Percentiles rank a stretch among this genome's conserved stretches.
Conservation (phyloP, 2,329 filamentous ascomycete genomes). For the Xylariales sp. region DNA sequence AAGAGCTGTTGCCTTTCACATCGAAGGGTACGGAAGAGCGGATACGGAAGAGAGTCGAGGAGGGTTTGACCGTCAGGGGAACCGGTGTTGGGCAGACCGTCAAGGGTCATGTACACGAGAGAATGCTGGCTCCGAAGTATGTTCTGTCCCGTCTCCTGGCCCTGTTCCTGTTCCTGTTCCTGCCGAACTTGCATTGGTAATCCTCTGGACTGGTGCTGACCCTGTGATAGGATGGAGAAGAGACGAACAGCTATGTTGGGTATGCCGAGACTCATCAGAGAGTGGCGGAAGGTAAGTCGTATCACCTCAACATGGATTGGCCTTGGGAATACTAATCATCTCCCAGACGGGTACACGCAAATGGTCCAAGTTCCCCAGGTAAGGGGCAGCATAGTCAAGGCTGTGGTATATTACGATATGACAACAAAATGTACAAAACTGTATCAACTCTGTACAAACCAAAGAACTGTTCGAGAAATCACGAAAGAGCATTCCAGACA, state of each 20-base stretch:
- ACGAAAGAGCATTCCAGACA: background rate
- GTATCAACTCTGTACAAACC: constrained; percentile 18
- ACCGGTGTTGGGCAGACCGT: constrained; percentile 89
- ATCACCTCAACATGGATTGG: background rate
- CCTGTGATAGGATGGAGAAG: constrained; percentile 77
- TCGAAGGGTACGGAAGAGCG: constrained; percentile 70
- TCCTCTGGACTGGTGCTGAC: too few species aligned
- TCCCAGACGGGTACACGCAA: constrained; percentile 47
- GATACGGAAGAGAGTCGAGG: constrained; percentile 68
- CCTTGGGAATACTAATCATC: constrained; percentile 19
- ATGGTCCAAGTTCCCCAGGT: constrained; percentile 57
- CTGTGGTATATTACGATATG: background rate
- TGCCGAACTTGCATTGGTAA: too few species aligned
- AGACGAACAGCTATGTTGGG: constrained; percentile 87
- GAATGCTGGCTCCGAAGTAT: constrained; percentile 71
- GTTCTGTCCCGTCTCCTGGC: too few species aligned
- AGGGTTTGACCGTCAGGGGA: constrained; percentile 81
- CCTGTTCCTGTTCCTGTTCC: too few species aligned
- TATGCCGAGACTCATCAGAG: constrained; percentile 87
- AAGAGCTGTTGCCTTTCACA: constrained; percentile 73
- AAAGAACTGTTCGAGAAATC: background rate
- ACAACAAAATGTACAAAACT: constrained; percentile 23
- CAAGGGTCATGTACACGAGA: constrained; percentile 93
- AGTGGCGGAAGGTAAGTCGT: constrained; percentile 83
- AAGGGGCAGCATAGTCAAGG: constrained; percentile 20